Evolutionary conservation across 768 basidiomycete species (phyloP), one percentile per base, ranked within the genome.

Genomic region (Tulasnella sp.): DNA sequence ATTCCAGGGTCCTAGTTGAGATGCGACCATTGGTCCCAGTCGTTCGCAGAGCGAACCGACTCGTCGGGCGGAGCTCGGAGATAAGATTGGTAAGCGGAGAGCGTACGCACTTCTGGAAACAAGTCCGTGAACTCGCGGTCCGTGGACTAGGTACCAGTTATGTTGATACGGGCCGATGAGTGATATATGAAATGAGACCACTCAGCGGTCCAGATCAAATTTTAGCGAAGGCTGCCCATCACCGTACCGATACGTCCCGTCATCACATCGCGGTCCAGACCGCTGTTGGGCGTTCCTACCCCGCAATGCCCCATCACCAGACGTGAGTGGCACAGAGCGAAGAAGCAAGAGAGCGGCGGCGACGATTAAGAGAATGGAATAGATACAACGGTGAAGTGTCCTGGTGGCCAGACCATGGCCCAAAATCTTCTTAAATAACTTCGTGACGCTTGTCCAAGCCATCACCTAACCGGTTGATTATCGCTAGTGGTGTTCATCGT

Each of bases 141-240:
- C n/a, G 54, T 54, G 54, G 54, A 54, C 54, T 54, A 54, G 54
- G 54, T n/a, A 54, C 54, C 54, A 54, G 54, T n/a, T 54, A 54
- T 54, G 54, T 54, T 54, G 54, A 54, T 54, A 54, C n/a, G 24
- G 54, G 11, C 54, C 11, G 24, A 54, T 22, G 54, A n/a, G 54
- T 5, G n/a, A 54, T 54, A 54, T 54, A 54, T 54, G 54, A 54
- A 54, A 54, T 54, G 54, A n/a, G 54, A 24, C 54, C 54, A 54
- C 24, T 4, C 24, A n/a, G 54, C n/a, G 54, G 37, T 22, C 31
- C 72, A 44, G 14, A 44, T 31, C 34, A 28, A 73, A 73, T 44
- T 20, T 44, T 31, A 37, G 72, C 72, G 1, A 44, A 28, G 72
- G 24, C 54, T n/a, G 54, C 48, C n/a, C 24, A n/a, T 12, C 24